Evolutionary conservation across 2,329 filamentous ascomycete genomes (phyloP).

Genomic region (Hymenoscyphus scutula): DNA sequence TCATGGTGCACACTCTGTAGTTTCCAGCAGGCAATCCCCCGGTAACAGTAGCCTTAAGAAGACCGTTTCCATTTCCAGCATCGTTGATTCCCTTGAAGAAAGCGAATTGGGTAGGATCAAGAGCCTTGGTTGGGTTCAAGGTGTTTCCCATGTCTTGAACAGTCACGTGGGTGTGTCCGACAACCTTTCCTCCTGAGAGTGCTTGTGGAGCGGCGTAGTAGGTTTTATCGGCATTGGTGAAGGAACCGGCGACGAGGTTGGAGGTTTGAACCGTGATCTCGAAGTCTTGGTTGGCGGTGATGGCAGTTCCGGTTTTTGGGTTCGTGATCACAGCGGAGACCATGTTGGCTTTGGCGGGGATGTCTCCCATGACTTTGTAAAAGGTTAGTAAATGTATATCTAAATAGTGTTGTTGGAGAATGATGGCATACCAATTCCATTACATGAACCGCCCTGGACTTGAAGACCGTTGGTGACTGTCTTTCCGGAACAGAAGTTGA

Average conservation of each 20-base stretch:
- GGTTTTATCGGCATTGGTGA: conserved; percentile 40
- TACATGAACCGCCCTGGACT: conserved; percentile 58
- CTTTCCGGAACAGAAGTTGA: conserved; percentile 36
- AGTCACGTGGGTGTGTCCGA: conserved; percentile 42
- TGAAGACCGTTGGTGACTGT: conserved; percentile 61
- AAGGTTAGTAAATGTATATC: not conserved
- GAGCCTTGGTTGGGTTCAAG: conserved; percentile 34
- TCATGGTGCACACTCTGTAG: conserved; percentile 47
- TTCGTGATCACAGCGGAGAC: conserved; percentile 32
- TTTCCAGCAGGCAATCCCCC: conserved; percentile 42
- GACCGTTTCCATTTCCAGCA: conserved; percentile 39
- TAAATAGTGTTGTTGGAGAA: not conserved
- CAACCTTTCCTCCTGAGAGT: conserved; percentile 35
- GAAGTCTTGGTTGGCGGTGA: conserved; percentile 21
- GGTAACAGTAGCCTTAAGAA: conserved; percentile 39
- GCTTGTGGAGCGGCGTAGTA: conserved; percentile 41
- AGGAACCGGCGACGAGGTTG: conserved; percentile 39
- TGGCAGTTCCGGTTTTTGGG: conserved; percentile 21
- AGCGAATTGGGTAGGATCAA: conserved; percentile 37
- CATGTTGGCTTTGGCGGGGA: conserved; percentile 34
- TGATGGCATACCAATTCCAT: conserved; percentile 37
- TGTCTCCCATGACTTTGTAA: conserved; percentile 37
- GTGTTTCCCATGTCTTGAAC: conserved; percentile 38
- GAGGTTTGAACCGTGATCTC: conserved; percentile 37
- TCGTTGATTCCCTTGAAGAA: conserved; percentile 46